Percentiles rank a stretch among this genome's conserved stretches.
These are phyloP conservation scores for Chytriomyces hyalinus DNA, from an alignment of 192 early-diverging fungal species.

Conservation along the genomic window DNA sequence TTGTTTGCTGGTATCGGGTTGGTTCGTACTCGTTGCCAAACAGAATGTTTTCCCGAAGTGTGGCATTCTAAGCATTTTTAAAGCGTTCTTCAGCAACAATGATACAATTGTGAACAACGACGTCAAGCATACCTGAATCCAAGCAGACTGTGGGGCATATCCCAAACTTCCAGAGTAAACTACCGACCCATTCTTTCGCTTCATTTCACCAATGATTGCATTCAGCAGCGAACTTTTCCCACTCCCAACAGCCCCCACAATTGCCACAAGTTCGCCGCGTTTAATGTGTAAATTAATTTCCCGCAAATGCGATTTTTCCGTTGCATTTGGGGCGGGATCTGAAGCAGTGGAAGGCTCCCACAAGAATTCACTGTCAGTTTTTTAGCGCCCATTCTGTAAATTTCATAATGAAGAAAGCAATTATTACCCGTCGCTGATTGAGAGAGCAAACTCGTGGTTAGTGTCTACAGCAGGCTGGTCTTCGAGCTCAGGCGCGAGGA, in stretches of 20 bases:
- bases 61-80: conserved; percentile 62
- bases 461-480: conserved; percentile 51
- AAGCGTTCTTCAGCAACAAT: conserved; percentile 78
- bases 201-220: conserved; percentile 83
- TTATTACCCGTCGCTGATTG: conserved; percentile 65
- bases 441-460: conserved; percentile 55
- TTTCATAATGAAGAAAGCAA: conserved; percentile 53
- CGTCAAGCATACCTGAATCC: conserved; percentile 73
- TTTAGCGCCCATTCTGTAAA: conserved; percentile 59
- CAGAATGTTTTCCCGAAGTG: conserved; percentile 64
- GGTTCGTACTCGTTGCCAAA: conserved; percentile 69
- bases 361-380: conserved; percentile 59
- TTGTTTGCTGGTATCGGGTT: conserved; percentile 63
- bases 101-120: conserved; percentile 56
- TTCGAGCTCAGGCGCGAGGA: conserved; percentile 68
- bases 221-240: conserved; percentile 85
- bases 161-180: conserved; percentile 68
- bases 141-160: conserved; percentile 83
- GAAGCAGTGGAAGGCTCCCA: conserved; percentile 51
- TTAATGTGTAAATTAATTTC: conserved; percentile 56
- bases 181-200: conserved; percentile 59
- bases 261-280: conserved; percentile 68
- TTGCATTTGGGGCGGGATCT: not conserved
- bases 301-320: conserved; percentile 13
- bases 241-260: conserved; percentile 82